Percentiles rank a stretch among this genome's conserved stretches.
These are phyloP conservation scores for Dictyostelium discoideum DNA, from an alignment of 78 protist species.

Conservation along the genomic window DNA sequence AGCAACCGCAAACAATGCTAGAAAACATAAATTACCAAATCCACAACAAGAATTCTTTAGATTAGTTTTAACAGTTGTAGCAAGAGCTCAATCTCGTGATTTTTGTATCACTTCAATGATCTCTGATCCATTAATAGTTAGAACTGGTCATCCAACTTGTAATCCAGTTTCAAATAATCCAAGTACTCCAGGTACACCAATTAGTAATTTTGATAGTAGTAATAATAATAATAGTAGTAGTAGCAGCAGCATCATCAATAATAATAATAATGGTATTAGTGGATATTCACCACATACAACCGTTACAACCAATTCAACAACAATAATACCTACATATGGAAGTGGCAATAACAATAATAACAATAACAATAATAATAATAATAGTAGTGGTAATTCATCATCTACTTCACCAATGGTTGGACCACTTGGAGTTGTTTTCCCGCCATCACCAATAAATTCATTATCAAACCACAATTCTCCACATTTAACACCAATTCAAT, in stretches of 20 bases:
- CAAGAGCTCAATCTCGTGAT: conserved; percentile 51
- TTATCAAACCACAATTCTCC: neutral
- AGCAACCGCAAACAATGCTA: conserved; percentile 80
- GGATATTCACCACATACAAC: neutral
- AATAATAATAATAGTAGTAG: neutral
- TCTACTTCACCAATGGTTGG: neutral
- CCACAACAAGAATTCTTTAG: conserved; percentile 80
- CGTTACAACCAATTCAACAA: neutral
- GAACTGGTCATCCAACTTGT: conserved; percentile 72
- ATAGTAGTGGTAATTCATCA: neutral
- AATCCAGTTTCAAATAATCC: neutral
- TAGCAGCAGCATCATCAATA: neutral
- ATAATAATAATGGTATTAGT: neutral
- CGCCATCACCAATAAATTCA: neutral
- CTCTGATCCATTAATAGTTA: conserved; percentile 70
- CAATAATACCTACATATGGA: neutral
- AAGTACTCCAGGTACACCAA: conserved; percentile 4
- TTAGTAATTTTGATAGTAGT: neutral
- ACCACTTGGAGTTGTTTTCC: neutral
- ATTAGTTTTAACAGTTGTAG: conserved; percentile 45
- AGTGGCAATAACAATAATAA: neutral
- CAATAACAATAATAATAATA: neutral
- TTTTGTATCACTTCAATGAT: conserved; percentile 28
- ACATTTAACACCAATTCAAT: neutral
- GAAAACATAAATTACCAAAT: conserved; percentile 70